These are phyloP conservation scores for Epichloe amarillans DNA, from an alignment of 2,329 filamentous ascomycete species.

Conservation along the genomic window DNA sequence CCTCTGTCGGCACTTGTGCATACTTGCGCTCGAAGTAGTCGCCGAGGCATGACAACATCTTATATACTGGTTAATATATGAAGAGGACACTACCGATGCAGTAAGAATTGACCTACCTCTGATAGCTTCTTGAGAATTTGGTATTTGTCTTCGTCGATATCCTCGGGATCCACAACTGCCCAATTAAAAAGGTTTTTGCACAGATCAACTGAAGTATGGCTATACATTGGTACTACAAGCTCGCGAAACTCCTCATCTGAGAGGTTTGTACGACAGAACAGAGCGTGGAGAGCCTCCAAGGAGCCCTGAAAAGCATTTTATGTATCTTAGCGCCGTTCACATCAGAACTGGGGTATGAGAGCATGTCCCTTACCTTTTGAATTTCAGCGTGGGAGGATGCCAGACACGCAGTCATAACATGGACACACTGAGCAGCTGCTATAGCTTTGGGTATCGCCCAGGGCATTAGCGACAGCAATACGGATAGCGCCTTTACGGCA, in stretches of 20 bases:
- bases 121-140: conserved; percentile 86
- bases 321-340: neutral
- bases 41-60: conserved; percentile 77
- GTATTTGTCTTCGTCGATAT: conserved; percentile 86
- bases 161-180: conserved; percentile 64
- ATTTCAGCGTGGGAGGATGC: conserved; percentile 57
- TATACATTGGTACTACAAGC: conserved; percentile 69
- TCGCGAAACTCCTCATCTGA: conserved; percentile 65
- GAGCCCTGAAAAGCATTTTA: conserved; percentile 41
- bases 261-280: conserved; percentile 65
- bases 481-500: conserved; percentile 62
- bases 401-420: conserved; percentile 57
- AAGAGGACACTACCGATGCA: neutral
- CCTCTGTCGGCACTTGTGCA: conserved; percentile 45
- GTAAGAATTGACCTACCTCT: conserved; percentile 44
- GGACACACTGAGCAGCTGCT: conserved; percentile 54
- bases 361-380: conserved; percentile 43
- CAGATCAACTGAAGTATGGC: conserved; percentile 54
- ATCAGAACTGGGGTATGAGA: no score
- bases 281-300: conserved; percentile 68
- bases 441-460: conserved; percentile 85
- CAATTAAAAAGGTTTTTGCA: conserved; percentile 65
- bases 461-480: conserved; percentile 64
- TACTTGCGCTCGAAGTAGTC: conserved; percentile 73
- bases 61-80: conserved; percentile 5